Conservation (phyloP, 2,329 filamentous ascomycete genomes). For the Aureobasidium pullulans region DNA sequence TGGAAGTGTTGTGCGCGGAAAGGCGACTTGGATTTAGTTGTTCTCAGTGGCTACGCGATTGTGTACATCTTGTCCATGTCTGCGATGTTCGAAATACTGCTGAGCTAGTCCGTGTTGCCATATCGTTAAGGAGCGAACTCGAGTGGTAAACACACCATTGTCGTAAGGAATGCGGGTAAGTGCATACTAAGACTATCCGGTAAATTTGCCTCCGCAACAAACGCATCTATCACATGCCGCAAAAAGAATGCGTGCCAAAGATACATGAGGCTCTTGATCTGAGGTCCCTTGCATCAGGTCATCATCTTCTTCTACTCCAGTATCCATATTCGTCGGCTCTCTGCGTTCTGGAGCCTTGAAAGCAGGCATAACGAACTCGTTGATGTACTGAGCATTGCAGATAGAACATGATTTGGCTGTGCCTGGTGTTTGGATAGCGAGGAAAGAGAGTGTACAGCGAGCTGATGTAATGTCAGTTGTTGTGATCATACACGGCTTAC, state of each 20-base stretch:
- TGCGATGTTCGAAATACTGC: not conserved
- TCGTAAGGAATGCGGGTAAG: constrained; percentile 6
- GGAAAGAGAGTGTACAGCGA: constrained; percentile 48
- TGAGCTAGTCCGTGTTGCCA: not conserved
- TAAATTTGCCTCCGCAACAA: constrained; percentile 33
- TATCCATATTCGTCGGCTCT: not conserved
- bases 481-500: not conserved
- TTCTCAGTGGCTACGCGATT: not conserved
- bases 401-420: constrained; percentile 47
- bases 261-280: constrained; percentile 17
- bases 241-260: constrained; percentile 27
- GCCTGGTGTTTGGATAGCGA: constrained; percentile 48
- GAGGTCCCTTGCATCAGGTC: constrained; percentile 15
- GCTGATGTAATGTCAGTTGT: constrained; percentile 25
- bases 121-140: not conserved
- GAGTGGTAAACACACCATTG: constrained; percentile 9
- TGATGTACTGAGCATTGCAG: constrained; percentile 44
- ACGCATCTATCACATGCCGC: constrained; percentile 30
- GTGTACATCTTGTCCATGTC: not conserved
- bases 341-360: not conserved
- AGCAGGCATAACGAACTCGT: constrained; percentile 30
- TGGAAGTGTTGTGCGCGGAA: not conserved
- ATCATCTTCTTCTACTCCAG: not conserved
- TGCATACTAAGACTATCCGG: constrained; percentile 19
- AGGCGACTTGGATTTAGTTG: not conserved